phyloP scores from a whole-genome alignment of 768 basidiomycete genomes.

The Solioccasus polychromus region DNA sequence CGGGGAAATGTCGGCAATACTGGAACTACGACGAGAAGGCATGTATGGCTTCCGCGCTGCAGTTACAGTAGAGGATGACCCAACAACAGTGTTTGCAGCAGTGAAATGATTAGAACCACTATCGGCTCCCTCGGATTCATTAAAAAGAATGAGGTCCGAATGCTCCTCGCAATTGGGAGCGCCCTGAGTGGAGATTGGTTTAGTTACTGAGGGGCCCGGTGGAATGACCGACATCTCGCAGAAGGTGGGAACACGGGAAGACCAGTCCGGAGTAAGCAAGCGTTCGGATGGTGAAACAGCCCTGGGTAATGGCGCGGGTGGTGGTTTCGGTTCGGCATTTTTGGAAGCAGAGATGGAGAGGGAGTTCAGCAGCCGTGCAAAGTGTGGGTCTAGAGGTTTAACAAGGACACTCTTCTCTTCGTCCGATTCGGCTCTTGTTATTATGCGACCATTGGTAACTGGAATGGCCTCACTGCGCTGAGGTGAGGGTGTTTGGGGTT shows the following conservation, averaged over 20 bases:
- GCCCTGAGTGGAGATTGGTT: conserved; percentile 2
- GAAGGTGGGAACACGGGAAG: conserved; percentile 29
- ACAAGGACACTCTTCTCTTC: conserved; percentile 26
- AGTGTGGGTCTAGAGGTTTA: conserved; percentile 59
- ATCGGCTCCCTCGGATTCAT: conserved; percentile 1
- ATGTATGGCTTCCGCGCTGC: conserved; percentile 19
- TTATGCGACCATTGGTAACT: conserved; percentile 12
- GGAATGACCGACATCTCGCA: conserved; percentile 9
- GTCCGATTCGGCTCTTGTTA: conserved; percentile 32
- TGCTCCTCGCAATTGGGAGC: conserved; percentile 7
- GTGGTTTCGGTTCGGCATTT: conserved; percentile 11
- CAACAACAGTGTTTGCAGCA: background rate
- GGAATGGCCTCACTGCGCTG: conserved; percentile 44
- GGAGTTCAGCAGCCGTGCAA: conserved; percentile 63
- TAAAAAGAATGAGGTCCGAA: background rate
- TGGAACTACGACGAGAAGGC: conserved; percentile 39
- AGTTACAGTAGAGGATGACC: conserved; percentile 12
- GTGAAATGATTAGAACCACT: conserved; percentile 8
- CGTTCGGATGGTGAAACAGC: conserved; percentile 11
- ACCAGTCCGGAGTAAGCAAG: conserved; percentile 30
- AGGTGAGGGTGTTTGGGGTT: conserved; percentile 64
- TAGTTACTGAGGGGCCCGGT: conserved; percentile 2
- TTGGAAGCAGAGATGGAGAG: conserved; percentile 56
- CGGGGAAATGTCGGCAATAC: conserved; percentile 65
- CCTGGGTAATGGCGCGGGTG: conserved; percentile 11